Evolutionary conservation across 768 basidiomycete species (phyloP), one percentile per base, ranked within the genome.

Genomic region (Boletus tomentosulus): DNA sequence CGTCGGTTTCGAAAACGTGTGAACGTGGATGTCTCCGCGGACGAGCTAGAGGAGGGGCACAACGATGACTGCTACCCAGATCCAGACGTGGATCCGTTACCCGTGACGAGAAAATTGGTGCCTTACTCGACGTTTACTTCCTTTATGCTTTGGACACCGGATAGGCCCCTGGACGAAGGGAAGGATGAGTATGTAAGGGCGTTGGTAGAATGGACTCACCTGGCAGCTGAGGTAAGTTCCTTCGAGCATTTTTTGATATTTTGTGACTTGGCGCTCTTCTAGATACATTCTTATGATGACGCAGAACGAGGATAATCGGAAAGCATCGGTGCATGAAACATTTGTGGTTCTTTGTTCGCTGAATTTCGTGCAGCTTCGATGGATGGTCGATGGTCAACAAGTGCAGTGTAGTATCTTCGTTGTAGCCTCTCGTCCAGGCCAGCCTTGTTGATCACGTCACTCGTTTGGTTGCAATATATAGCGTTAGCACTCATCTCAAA

Each of bases 141-240:
- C 1, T 81, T 92, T 58, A 79, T 80, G n/a, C 64, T 92, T 24
- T 92, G 90, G 90, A 76, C 83, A 54, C 78, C 85, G 4, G 91
- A 92, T 67, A 77, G 79, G 22, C 80, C 82, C 0, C 81, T 87
- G 1, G 84, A 91, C 56, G 83, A 83, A 48, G 80, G 77, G 3
- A 75, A 71, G 38, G 90, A 92, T 62, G 88, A 89, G 60, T 92
- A 92, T 66, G 67, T 78, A 44, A 76, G 87, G 15, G 72, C 85
- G 3, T 63, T 92, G 56, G 75, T 70, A 0, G 90, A 92, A 65
- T 92, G 91, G 89, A 81, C 81, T 37, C 72, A 58, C 22, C 70
- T 92, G 27, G 78, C 86, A 13, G 70, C 76, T 24, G 80, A 86
- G 76, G 90, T 89, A 56, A 6, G 76, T 64, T 35, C 28, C 25